phyloP scores from a whole-genome alignment of 106 monocot species.

The Xerophyta viscosa region DNA sequence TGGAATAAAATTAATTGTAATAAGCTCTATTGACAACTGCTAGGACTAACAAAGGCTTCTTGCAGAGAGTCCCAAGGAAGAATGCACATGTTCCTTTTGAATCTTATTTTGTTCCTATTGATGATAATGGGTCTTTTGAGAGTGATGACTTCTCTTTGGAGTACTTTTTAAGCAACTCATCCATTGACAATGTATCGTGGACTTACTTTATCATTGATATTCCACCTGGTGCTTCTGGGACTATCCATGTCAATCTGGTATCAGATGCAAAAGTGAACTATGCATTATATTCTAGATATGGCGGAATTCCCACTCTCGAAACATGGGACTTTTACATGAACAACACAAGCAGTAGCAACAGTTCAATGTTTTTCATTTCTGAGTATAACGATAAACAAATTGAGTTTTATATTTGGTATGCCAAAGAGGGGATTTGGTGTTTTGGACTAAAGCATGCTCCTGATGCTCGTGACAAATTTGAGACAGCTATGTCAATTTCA shows the following conservation, averaged over 20 bases:
- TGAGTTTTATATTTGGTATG: conserved; percentile 72
- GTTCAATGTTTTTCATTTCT: conserved; percentile 43
- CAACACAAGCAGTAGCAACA: conserved; percentile 41
- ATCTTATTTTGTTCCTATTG: conserved; percentile 66
- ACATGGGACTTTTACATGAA: conserved; percentile 67
- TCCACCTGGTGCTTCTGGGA: conserved; percentile 71
- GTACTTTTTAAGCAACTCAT: conserved; percentile 53
- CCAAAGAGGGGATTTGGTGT: conserved; percentile 80
- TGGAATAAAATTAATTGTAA: no score
- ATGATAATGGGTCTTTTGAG: conserved; percentile 12
- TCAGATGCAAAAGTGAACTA: conserved; percentile 42
- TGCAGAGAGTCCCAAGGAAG: conserved; percentile 55
- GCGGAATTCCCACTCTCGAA: conserved; percentile 53
- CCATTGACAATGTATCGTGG: conserved; percentile 43
- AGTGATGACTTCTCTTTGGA: conserved; percentile 28
- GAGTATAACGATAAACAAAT: conserved; percentile 32
- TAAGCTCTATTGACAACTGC: conserved; percentile 11
- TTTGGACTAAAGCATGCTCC: conserved; percentile 51
- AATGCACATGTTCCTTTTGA: conserved; percentile 36
- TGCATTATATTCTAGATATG: conserved; percentile 60
- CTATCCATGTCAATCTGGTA: conserved; percentile 51
- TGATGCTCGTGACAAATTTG: conserved; percentile 12
- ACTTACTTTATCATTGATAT: conserved; percentile 70
- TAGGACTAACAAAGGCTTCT: conserved; percentile 4
- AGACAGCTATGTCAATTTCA: conserved; percentile 58